Evolutionary conservation across 225 moss, liverwort and hornwort genomes (phyloP), one percentile per base, ranked within the genome.

Genomic region (Thuidium tamariscinum): DNA sequence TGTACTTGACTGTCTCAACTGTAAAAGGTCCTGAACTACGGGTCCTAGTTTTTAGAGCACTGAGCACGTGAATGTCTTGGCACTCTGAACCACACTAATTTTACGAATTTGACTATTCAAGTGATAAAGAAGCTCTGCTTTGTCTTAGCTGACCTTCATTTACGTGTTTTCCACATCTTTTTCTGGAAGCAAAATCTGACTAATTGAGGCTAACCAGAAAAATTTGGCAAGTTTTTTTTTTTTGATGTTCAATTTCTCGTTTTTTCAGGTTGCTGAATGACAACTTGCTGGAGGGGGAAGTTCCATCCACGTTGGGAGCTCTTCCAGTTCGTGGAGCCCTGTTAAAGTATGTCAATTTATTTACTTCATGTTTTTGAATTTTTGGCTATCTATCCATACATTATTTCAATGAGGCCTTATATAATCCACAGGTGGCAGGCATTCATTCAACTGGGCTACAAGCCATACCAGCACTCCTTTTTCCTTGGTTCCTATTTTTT

Each of bases 251-350:
- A 44, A n/a, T 39, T 41, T 74, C n/a, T 85, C 44, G 14, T 14
- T 68, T 17, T 21, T 57, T 62, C 73, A 99, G 98, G 87, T 95
- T 94, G 83, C 61, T 99, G 63, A 94, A 99, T 85, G 90, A 96
- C 74, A 99, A 99, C 85, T 54, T 86, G 32, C 41, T 99, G 37
- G 94, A 89, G 76, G 98, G 98, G 86, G 87, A 92, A 86, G 95
- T 99, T 86, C 97, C 98, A 81, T 34, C 92, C 74, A 79, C 89
- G 26, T 88, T 99, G 86, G 98, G 97, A 80, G 95, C 98, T 51
- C 92, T 94, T 48, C 91, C 93, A 59, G 84, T 97, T 66, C 93
- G 92, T 59, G 98, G 98, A 69, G 97, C 95, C 15, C 85, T 89
- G 30, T 89, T 95, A 71, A 97, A 99, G 98, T 99, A 93, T 32